Percentiles rank a stretch among this genome's conserved stretches.
Conservation (phyloP, 306 rosid species). For the Quercus suber region DNA sequence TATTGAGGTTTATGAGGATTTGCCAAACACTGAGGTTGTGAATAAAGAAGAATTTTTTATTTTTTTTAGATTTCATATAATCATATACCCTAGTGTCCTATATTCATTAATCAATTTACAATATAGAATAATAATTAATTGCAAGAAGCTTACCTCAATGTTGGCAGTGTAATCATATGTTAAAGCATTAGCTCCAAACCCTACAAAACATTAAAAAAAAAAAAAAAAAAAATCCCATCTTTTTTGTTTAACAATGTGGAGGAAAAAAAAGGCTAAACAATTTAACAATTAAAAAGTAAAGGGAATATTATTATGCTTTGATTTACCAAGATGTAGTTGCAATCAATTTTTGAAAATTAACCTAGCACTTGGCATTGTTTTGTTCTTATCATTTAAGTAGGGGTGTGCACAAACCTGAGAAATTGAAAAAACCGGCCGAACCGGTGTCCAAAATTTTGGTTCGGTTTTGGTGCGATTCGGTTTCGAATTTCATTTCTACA, state of each 20-base stretch:
- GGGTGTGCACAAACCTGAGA: too few species aligned
- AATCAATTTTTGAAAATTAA: too few species aligned
- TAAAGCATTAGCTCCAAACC: conserved; percentile 38
- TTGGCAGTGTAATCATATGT: conserved; percentile 56
- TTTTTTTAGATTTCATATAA: neutral
- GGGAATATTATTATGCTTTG: too few species aligned
- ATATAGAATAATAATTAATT: neutral
- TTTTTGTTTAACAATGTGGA: neutral
- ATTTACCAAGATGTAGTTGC: too few species aligned
- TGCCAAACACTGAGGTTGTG: conserved; percentile 45
- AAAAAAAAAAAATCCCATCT: neutral
- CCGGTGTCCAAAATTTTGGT: too few species aligned
- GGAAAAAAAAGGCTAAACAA: neutral
- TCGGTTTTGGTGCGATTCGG: too few species aligned
- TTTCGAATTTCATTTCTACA: too few species aligned
- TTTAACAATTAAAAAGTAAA: neutral
- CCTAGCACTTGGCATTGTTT: too few species aligned
- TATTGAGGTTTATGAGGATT: conserved; percentile 57
- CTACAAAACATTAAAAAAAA: conserved; percentile 27
- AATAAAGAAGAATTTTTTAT: neutral
- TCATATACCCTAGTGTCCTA: neutral
- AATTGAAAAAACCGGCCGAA: too few species aligned
- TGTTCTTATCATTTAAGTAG: too few species aligned
- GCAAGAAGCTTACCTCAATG: conserved; percentile 34
- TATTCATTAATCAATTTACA: neutral